Evolutionary conservation across 2,329 filamentous ascomycete genomes (phyloP).

Genomic region (Fusarium hostae): DNA sequence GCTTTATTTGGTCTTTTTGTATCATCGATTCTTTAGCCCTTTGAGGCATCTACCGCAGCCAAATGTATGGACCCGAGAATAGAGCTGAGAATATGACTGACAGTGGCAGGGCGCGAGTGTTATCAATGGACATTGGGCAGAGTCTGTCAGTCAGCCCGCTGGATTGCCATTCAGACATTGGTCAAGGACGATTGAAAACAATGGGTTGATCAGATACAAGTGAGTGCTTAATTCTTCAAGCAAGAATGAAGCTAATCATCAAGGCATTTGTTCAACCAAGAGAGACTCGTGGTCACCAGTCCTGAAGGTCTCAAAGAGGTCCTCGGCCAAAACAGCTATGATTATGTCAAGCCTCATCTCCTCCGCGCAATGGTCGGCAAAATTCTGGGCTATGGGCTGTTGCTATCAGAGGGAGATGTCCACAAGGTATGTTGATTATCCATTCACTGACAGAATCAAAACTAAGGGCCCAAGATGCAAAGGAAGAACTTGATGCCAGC

Average conservation of each 20-base stretch:
- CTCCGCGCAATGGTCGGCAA: slow-evolving; percentile 31
- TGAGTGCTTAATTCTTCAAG: not conserved
- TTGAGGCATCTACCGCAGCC: slow-evolving; percentile 18
- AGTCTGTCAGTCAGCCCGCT: slow-evolving; percentile 29
- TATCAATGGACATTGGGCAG: slow-evolving; percentile 33
- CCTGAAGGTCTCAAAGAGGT: slow-evolving; percentile 30
- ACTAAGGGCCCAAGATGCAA: slow-evolving; percentile 18
- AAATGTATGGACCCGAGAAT: not conserved
- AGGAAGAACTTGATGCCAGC: slow-evolving; percentile 35
- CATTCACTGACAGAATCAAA: fast-evolving
- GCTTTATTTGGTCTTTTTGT: slow-evolving; percentile 9
- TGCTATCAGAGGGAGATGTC: slow-evolving; percentile 22
- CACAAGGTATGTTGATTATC: not conserved
- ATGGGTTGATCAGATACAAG: slow-evolving; percentile 30
- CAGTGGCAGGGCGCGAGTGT: not conserved
- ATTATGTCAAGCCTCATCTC: slow-evolving; percentile 29
- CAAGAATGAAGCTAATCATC: not conserved
- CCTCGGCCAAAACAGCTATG: slow-evolving; percentile 26
- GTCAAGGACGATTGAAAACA: slow-evolving; percentile 34
- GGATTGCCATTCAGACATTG: slow-evolving; percentile 26
- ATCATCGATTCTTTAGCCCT: slow-evolving; percentile 19
- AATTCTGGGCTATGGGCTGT: slow-evolving; percentile 15
- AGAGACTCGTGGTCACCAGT: slow-evolving; percentile 21
- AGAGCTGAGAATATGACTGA: fast-evolving
- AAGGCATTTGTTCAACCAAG: slow-evolving; percentile 31